Evolutionary conservation across 2,329 filamentous ascomycete species (phyloP), one percentile per base, ranked within the genome.

Genomic region (Coniochaeta prunicola): DNA sequence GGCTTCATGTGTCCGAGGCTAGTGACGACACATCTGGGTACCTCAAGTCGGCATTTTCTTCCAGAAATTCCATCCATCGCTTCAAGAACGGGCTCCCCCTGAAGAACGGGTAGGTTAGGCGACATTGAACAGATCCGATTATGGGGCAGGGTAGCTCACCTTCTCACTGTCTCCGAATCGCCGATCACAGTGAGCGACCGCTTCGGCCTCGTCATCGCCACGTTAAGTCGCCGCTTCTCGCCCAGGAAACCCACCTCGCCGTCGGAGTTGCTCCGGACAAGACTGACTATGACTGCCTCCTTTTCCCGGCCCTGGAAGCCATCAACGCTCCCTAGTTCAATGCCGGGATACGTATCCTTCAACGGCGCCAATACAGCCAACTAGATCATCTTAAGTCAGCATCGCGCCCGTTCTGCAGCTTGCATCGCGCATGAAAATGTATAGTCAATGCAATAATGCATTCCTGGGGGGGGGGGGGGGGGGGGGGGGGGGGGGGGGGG

Each of bases 271-370:
- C 92, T 97, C 64, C 94, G 83, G 59, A 99, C 94, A n/a, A 97
- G 81, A 72, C 89, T 96, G 57, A 99, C 87, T 40, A 99, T 83
- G 17, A 99, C 88, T 2, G 91, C 94, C 73, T 99, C 94, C 74
- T 99, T 99, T 74, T 99, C 94, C 19, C 94, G 85, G 34, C 94
- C 94, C 73, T 99, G 72, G 71, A 99, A 99, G 2, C 93, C 94
- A 72, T 99, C 94, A 2, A 99, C 91, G 67, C 91, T 96, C 34
- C 94, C 94, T n/a, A 99, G 80, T 72, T 99, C 94, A 56, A 99
- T 85, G 13, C 89, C 91, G 0, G 89, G 89, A 66, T 89, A 96
- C 40, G 79, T 77, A 61, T 94, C 90, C 69, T 93, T 94, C 56
- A 99, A 80, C 64, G 88, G 80, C 38, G 91, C 87, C 57, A 97